Percentiles rank a stretch among this genome's conserved stretches.
Evolutionary conservation across 1,284 basidiomycete species (phyloP).

Genomic region (Pyrrhoderma noxium): DNA sequence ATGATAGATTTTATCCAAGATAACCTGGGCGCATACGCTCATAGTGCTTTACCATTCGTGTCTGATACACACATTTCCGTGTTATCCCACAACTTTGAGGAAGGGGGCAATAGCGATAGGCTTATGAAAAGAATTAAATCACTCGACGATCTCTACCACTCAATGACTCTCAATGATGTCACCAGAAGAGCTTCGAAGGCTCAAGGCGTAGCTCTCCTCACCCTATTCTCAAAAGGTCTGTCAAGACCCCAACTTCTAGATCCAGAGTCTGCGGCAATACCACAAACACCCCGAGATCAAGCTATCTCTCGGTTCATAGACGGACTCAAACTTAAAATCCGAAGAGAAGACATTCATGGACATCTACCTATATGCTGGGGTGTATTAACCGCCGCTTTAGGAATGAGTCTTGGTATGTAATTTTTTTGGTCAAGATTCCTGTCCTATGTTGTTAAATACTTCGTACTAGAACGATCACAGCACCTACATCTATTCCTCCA

Average conservation of each 20-base stretch:
- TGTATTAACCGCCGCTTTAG: constrained; percentile 71
- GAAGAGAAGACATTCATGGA: constrained; percentile 61
- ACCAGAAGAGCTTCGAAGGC: constrained; percentile 81
- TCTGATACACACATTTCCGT: constrained; percentile 55
- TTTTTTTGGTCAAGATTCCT: background rate
- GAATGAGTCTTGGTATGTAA: constrained; percentile 60
- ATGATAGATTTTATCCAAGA: constrained; percentile 61
- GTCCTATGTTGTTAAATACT: too few species aligned
- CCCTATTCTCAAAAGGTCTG: constrained; percentile 81
- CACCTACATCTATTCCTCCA: constrained; percentile 92
- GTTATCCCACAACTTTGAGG: background rate
- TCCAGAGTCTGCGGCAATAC: constrained; percentile 20
- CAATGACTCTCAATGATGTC: constrained; percentile 86
- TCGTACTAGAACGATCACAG: constrained; percentile 66
- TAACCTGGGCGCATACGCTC: constrained; percentile 68
- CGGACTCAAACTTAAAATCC: constrained; percentile 57
- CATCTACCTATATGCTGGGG: constrained; percentile 92
- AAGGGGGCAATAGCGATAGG: constrained; percentile 7
- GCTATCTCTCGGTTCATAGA: constrained; percentile 44
- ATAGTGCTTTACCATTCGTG: constrained; percentile 70
- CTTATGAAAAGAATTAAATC: constrained; percentile 31
- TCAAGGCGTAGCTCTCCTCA: constrained; percentile 90
- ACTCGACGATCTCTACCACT: constrained; percentile 77
- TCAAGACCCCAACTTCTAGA: constrained; percentile 36
- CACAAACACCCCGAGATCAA: constrained; percentile 19